phyloP scores from a whole-genome alignment of 805 yeast species.

The Lipomyces yamanashiensis region DNA sequence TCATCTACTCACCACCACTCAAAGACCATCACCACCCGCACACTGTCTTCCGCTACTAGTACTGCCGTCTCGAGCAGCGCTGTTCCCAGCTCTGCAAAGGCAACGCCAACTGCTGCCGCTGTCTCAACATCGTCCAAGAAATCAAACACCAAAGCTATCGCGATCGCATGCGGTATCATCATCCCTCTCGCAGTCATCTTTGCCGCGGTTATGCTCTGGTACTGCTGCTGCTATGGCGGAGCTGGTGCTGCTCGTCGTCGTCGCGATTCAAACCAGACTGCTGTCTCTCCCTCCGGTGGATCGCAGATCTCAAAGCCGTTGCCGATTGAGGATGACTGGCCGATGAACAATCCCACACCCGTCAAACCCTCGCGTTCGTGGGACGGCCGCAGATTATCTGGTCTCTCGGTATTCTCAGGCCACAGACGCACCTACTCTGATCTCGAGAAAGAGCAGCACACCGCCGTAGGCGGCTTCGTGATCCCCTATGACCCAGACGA shows the following conservation, averaged over 20 bases:
- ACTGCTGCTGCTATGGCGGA: constrained; percentile 55
- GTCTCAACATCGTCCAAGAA: constrained; percentile 36
- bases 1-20: constrained; percentile 41
- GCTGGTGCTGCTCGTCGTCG: constrained; percentile 29
- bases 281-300: constrained; percentile 20
- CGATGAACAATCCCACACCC: constrained; percentile 25
- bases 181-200: constrained; percentile 65
- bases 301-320: constrained; percentile 34
- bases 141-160: constrained; percentile 58
- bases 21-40: constrained; percentile 41
- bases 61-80: constrained; percentile 35
- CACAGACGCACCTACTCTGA: constrained; percentile 33
- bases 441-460: constrained; percentile 29
- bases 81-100: no score
- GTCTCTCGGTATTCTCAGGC: constrained; percentile 29
- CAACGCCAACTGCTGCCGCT: constrained; percentile 28
- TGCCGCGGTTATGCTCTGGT: constrained; percentile 55
- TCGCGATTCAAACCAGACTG: constrained; percentile 23
- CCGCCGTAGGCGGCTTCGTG: constrained; percentile 27
- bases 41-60: constrained; percentile 41
- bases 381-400: constrained; percentile 28
- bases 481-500: constrained; percentile 34
- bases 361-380: constrained; percentile 15
- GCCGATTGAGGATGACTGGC: constrained; percentile 37
- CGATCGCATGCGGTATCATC: constrained; percentile 89